Evolutionary conservation across 106 monocot species (phyloP), one percentile per base, ranked within the genome.

Genomic region (Dactylorhiza incarnata): DNA sequence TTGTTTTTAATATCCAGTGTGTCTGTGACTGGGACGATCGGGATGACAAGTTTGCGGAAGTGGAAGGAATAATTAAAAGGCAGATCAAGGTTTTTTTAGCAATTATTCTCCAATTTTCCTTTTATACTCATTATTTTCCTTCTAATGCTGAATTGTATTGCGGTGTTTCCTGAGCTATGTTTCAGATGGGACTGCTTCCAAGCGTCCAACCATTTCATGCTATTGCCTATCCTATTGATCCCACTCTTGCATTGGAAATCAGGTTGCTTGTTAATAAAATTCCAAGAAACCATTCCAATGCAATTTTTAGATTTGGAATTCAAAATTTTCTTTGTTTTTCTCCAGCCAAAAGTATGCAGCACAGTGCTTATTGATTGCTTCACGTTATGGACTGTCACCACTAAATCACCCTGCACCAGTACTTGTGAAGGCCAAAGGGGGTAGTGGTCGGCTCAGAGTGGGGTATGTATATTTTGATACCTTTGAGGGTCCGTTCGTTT

Each of bases 141-240:
- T 45, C 11, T 16, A 47, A 58, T 24, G 24, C 8, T 9, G 29
- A 10, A 50, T 66, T 66, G 16, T 50, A 53, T 68, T 78, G 44
- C 44, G 19, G 48, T 59, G 0, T 75, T 44, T 15, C 8, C 61
- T 48, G 55, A 58, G 43, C 9, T 66, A 51, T 72, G 48, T 43
- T 72, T 72, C 66, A 88, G 92, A 83, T 87, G 86, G 83, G 86
- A 71, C 73, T 84, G 48, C 94, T 97, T 79, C 97, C 94, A 76
- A 94, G 97, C 66, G 97, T 97, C 82, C 97, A 97, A 77, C 97
- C 97, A 68, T 97, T 97, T 81, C 97, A 97, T 89, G 97, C 97
- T 67, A 97, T 97, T 45, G 97, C 97, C 43, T 97, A 97, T 69
- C 97, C 97, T n/a, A 84, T 97, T 74, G 94, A 97, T 78, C 78